phyloP scores from a whole-genome alignment of 306 rosid species.

The Sicyos edulis region DNA sequence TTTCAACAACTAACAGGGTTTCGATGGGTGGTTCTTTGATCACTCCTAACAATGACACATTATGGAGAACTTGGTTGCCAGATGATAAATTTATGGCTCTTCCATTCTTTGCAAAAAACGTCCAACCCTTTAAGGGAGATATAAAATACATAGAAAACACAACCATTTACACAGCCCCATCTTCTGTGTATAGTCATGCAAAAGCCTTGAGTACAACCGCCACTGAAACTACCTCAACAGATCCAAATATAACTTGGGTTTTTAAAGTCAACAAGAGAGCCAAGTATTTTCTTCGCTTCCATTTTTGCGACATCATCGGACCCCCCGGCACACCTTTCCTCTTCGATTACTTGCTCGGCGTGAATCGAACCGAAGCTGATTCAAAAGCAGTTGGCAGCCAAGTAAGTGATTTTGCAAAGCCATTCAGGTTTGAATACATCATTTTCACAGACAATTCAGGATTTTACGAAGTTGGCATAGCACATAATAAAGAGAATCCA shows the following conservation, averaged over 20 bases:
- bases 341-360: not conserved
- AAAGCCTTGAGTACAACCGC: not conserved
- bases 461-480: not conserved
- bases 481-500: not conserved
- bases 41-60: constrained; percentile 11
- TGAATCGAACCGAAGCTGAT: not conserved
- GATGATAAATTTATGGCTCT: not conserved
- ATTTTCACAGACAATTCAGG: constrained; percentile 11
- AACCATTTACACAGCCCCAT: not conserved
- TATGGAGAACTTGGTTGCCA: constrained; percentile 23
- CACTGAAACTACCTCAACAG: not conserved
- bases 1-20: too few species aligned
- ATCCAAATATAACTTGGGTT: constrained; percentile 10
- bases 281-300: not conserved
- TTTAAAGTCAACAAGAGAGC: constrained; percentile 18
- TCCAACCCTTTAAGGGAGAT: rapidly evolving
- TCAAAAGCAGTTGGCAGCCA: too few species aligned
- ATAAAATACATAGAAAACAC: not conserved
- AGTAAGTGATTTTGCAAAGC: not conserved
- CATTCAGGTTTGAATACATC: not conserved
- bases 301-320: constrained; percentile 6
- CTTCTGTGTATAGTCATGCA: not conserved
- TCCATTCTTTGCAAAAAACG: not conserved
- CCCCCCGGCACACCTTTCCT: not conserved
- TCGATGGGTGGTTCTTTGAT: not conserved